Evolutionary conservation across 768 basidiomycete species (phyloP).

Genomic region (Lentinus tigrinus): DNA sequence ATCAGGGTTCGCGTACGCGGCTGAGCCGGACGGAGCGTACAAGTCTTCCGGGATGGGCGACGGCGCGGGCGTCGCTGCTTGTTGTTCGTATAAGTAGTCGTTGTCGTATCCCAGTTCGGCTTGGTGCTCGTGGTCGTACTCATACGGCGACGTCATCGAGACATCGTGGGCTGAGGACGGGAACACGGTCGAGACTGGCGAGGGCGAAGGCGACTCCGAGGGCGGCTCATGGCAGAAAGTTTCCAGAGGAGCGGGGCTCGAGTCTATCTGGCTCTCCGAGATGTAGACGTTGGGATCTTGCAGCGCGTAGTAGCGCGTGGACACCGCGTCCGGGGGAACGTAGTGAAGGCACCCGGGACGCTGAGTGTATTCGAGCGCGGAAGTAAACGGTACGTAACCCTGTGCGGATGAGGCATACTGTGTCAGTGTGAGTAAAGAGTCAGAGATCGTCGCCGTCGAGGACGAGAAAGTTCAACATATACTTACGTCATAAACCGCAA

Average conservation of each 20-base stretch:
- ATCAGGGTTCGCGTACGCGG: slow-evolving; percentile 5
- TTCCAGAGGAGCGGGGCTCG: no score
- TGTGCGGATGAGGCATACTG: background rate
- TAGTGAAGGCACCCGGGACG: background rate
- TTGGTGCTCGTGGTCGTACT: background rate
- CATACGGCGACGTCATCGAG: background rate
- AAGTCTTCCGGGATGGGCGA: background rate
- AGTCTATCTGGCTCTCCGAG: no score
- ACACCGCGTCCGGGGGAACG: slow-evolving; percentile 8
- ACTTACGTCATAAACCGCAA: background rate
- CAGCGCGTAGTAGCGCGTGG: slow-evolving; percentile 11
- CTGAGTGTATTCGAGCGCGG: background rate
- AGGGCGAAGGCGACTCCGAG: background rate
- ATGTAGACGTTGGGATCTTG: slow-evolving; percentile 8
- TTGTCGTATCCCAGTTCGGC: background rate
- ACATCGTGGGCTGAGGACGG: background rate
- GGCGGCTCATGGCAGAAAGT: no score
- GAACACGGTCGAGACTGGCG: background rate
- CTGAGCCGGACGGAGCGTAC: background rate
- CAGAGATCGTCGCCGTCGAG: background rate
- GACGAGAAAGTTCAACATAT: background rate
- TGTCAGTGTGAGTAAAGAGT: background rate
- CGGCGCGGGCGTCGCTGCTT: no score
- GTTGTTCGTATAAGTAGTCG: background rate
- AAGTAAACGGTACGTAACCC: background rate